A percentile compares a stretch with the other conserved stretches of the same genome.
Conservation (phyloP, 148 eudicot genomes). For the Diospyros lotus region DNA sequence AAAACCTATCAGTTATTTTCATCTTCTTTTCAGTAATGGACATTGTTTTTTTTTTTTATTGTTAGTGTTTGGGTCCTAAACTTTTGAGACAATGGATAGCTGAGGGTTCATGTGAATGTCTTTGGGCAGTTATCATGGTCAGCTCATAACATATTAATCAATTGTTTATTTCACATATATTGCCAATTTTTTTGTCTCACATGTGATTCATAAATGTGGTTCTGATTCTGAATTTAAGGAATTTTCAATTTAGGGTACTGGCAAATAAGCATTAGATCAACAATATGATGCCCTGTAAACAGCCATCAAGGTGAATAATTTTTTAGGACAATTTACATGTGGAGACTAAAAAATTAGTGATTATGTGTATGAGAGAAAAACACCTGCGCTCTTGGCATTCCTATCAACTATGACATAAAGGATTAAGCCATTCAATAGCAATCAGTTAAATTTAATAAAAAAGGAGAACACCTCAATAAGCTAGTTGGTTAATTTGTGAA, state of each 20-base stretch:
- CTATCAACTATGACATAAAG: neutral
- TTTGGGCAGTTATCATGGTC: neutral
- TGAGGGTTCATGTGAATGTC: neutral
- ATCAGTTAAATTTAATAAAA: too few species aligned
- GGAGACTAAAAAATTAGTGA: neutral
- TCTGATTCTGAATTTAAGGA: too few species aligned
- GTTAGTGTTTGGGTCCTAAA: neutral
- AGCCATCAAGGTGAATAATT: neutral
- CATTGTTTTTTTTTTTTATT: neutral
- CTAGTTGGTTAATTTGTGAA: neutral
- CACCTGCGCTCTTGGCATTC: neutral
- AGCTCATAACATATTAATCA: neutral
- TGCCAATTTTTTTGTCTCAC: too few species aligned
- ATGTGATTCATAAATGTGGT: too few species aligned
- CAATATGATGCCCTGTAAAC: neutral
- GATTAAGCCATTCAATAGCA: too few species aligned
- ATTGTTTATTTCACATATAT: neutral
- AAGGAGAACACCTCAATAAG: neutral
- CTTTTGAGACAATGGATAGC: neutral
- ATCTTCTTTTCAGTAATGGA: neutral
- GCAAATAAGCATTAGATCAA: neutral
- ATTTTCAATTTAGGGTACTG: neutral
- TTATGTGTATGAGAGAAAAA: neutral
- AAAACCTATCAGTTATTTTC: neutral
- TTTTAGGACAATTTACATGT: neutral